Evolutionary conservation across 768 basidiomycete genomes (phyloP).

Genomic region (Mycena rosella): DNA sequence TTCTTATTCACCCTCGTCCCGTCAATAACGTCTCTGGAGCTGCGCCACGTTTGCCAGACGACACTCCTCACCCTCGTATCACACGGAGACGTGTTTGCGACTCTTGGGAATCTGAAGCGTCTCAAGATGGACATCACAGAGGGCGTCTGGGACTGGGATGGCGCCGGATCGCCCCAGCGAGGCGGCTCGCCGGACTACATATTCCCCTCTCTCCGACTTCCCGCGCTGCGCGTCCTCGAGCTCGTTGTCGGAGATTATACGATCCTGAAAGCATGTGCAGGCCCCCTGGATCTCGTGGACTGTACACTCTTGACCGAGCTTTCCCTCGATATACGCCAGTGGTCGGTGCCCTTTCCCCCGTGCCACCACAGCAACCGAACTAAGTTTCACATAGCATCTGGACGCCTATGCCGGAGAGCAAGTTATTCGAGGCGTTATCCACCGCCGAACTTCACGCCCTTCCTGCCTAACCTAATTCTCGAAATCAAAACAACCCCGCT

Average conservation of each 20-base stretch:
- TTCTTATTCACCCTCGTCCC: constrained; percentile 29
- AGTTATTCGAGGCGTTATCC: constrained; percentile 27
- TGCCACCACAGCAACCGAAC: not conserved
- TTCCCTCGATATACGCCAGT: constrained; percentile 29
- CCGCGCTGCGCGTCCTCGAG: constrained; percentile 36
- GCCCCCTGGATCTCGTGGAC: constrained; percentile 36
- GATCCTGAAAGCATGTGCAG: constrained; percentile 7
- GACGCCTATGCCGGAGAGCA: constrained; percentile 6
- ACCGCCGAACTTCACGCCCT: constrained; percentile 22
- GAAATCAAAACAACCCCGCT: constrained; percentile 36
- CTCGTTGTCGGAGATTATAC: constrained; percentile 38
- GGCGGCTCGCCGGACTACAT: constrained; percentile 30
- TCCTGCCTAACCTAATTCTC: constrained; percentile 29
- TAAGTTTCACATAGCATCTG: not conserved
- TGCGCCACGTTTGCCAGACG: constrained; percentile 28
- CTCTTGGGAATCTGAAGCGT: constrained; percentile 25
- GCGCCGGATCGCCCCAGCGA: constrained; percentile 30
- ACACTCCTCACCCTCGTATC: constrained; percentile 14
- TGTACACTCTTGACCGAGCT: constrained; percentile 34
- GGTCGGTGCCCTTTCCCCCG: constrained; percentile 23
- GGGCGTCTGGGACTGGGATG: no score
- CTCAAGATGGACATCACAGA: constrained; percentile 39
- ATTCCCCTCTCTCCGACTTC: constrained; percentile 36
- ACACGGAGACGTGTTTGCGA: constrained; percentile 16
- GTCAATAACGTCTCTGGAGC: constrained; percentile 28